These are phyloP conservation scores for Candida argentea DNA, from an alignment of 805 yeast species.

Conservation along the genomic window DNA sequence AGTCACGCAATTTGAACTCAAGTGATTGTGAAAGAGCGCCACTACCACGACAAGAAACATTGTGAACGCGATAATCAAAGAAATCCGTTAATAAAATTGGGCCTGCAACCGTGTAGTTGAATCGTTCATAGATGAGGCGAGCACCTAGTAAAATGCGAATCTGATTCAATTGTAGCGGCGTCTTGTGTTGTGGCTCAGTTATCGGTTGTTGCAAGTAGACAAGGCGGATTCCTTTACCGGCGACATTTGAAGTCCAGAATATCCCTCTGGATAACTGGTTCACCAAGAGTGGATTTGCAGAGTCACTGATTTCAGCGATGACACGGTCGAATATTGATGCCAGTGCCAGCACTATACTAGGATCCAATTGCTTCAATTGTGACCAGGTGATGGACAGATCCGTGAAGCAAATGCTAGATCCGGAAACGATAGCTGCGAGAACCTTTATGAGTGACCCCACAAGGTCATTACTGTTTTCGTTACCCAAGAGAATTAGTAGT, in stretches of 20 bases:
- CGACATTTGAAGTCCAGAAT: slow-evolving; percentile 24
- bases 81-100: slow-evolving; percentile 50
- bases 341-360: slow-evolving; percentile 20
- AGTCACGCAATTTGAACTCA: slow-evolving; percentile 42
- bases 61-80: slow-evolving; percentile 49
- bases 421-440: slow-evolving; percentile 28
- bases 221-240: slow-evolving; percentile 37
- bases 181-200: slow-evolving; percentile 5
- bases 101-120: slow-evolving; percentile 39
- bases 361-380: slow-evolving; percentile 8
- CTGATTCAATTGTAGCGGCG: slow-evolving; percentile 24
- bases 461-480: slow-evolving; percentile 11
- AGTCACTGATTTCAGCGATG: not conserved
- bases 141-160: slow-evolving; percentile 37
- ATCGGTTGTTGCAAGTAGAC: slow-evolving; percentile 29
- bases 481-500: slow-evolving; percentile 12
- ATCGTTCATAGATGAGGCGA: slow-evolving; percentile 43
- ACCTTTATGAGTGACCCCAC: slow-evolving; percentile 25
- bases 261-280: slow-evolving; percentile 5
- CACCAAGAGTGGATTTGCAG: slow-evolving; percentile 5
- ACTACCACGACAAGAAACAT: slow-evolving; percentile 24
- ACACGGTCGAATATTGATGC: slow-evolving; percentile 3
- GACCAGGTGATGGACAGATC: slow-evolving; percentile 5
- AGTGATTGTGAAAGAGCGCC: slow-evolving; percentile 54
- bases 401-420: slow-evolving; percentile 15